Conservation (phyloP, 495 filamentous ascomycete species). For the Sordaria brevicollis region DNA sequence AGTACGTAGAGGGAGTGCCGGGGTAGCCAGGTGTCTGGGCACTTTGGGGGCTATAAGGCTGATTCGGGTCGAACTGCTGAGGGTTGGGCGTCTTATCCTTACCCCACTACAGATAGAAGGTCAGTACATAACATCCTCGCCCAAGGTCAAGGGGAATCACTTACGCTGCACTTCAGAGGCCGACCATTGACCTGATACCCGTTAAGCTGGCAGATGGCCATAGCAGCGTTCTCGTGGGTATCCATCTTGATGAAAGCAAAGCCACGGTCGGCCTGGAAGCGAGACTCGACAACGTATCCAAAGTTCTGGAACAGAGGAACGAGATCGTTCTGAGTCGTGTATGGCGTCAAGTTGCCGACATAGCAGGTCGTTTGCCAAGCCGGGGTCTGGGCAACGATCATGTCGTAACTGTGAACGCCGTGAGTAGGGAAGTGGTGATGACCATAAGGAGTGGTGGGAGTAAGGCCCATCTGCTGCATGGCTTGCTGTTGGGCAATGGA, state of each 20-base stretch:
- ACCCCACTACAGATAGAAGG: constrained; percentile 62
- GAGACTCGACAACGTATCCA: constrained; percentile 91
- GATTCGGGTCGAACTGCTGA: constrained; percentile 64
- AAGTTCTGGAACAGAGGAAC: constrained; percentile 98
- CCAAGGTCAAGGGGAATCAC: not conserved
- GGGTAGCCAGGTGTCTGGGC: constrained; percentile 49
- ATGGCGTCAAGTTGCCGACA: constrained; percentile 94
- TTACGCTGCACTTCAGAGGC: constrained; percentile 93
- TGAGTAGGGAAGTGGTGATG: constrained; percentile 98
- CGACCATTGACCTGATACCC: constrained; percentile 97
- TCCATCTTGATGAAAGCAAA: constrained; percentile 99
- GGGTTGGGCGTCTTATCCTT: constrained; percentile 93
- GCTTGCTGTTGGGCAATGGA: constrained; percentile 96
- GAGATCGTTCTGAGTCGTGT: constrained; percentile 92
- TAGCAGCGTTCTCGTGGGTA: constrained; percentile 92
- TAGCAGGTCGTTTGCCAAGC: constrained; percentile 99
- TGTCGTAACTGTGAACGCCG: constrained; percentile 92
- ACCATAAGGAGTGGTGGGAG: constrained; percentile 89
- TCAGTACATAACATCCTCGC: constrained; percentile 17
- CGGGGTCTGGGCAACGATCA: constrained; percentile 95
- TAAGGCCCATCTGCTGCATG: constrained; percentile 98
- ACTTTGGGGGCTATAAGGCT: constrained; percentile 59
- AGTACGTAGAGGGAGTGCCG: constrained; percentile 71
- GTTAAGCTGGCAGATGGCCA: constrained; percentile 95
- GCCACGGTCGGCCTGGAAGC: constrained; percentile 94